phyloP scores from a whole-genome alignment of 345 rosid genomes.

The Camelina sativa region DNA sequence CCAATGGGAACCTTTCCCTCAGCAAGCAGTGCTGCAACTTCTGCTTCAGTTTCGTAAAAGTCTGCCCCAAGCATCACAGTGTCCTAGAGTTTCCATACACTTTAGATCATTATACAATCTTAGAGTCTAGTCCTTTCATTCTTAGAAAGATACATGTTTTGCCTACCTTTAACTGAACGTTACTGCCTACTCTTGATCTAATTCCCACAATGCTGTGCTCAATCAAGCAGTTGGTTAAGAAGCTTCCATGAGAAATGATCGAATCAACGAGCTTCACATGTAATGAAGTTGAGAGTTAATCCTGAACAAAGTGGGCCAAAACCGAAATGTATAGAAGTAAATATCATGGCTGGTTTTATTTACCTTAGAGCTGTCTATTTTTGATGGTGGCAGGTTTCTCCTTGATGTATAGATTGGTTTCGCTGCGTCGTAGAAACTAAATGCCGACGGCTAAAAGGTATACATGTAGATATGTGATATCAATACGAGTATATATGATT shows the following conservation, averaged over 20 bases:
- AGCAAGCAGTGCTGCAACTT: constrained; percentile 61
- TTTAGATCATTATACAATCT: constrained; percentile 29
- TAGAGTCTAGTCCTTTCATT: constrained; percentile 6
- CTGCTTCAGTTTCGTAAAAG: constrained; percentile 80
- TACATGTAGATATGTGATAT: constrained; percentile 28
- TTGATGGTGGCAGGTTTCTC: constrained; percentile 90
- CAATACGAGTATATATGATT: background rate
- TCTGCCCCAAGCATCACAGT: constrained; percentile 96
- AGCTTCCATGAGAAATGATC: constrained; percentile 91
- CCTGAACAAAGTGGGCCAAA: constrained; percentile 17
- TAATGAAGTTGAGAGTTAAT: constrained; percentile 20
- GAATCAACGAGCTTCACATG: constrained; percentile 74
- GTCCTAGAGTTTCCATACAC: constrained; percentile 55
- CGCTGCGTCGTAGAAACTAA: constrained; percentile 92
- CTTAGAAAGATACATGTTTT: background rate
- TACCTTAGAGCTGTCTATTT: constrained; percentile 82
- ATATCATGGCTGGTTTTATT: constrained; percentile 18
- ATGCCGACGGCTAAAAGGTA: constrained; percentile 72
- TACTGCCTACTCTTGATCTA: constrained; percentile 77
- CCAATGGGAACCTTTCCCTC: constrained; percentile 80
- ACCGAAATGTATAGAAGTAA: background rate
- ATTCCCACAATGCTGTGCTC: constrained; percentile 94
- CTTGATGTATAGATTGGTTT: constrained; percentile 91
- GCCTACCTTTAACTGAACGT: constrained; percentile 81
- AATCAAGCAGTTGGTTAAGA: constrained; percentile 64